A percentile compares a stretch with the other conserved stretches of the same genome.
These are phyloP conservation scores for Wickerhamiella musiphila DNA, from an alignment of 805 yeast genomes.

Conservation along the genomic window DNA sequence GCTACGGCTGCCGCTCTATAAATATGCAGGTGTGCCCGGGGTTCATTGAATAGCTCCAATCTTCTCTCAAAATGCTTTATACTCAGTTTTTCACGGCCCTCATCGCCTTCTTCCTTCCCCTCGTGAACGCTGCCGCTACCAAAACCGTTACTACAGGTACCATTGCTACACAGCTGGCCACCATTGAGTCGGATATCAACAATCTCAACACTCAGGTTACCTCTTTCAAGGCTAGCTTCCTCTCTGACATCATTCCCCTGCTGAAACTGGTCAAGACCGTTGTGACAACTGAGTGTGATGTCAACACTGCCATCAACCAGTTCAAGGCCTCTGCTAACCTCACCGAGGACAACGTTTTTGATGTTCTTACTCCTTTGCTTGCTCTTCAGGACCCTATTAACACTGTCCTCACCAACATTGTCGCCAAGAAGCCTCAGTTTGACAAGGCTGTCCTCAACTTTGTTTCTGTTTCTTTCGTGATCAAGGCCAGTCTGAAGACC, in stretches of 20 bases:
- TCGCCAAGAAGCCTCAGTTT: conserved; percentile 1
- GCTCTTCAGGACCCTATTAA: neutral
- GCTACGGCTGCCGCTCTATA: too few species aligned
- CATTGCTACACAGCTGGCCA: neutral
- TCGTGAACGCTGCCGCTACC: too few species aligned
- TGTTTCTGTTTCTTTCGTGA: conserved; percentile 1
- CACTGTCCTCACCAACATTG: neutral
- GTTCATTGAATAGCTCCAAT: too few species aligned
- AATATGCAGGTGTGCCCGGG: too few species aligned
- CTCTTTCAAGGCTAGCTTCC: neutral
- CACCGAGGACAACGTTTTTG: neutral
- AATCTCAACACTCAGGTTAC: neutral
- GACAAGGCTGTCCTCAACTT: conserved; percentile 3
- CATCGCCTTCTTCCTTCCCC: too few species aligned
- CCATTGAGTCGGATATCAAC: neutral
- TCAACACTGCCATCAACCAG: neutral
- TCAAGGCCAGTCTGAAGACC: neutral
- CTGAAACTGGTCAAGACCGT: neutral
- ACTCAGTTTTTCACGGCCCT: too few species aligned
- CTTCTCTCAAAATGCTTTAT: too few species aligned
- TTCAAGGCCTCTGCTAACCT: neutral
- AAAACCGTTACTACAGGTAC: neutral
- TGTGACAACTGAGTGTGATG: neutral
- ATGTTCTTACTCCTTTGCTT: neutral
- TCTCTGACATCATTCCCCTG: neutral